Evolutionary conservation across 345 rosid genomes (phyloP).

Genomic region (Trapa bicornis): DNA sequence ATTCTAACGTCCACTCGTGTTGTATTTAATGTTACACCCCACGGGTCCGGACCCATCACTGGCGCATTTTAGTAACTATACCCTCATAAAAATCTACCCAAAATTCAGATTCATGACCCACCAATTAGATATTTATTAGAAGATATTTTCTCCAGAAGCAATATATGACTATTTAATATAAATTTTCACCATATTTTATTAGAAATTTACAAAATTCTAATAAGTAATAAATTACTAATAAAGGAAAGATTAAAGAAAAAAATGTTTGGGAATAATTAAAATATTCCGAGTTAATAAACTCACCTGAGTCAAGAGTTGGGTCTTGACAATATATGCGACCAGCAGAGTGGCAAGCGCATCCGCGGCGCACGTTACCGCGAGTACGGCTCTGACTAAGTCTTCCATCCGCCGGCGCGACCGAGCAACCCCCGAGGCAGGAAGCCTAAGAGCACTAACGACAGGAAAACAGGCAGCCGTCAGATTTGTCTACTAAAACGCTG

Average conservation of each 20-base stretch:
- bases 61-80: conserved; percentile 1
- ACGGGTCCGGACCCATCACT: neutral
- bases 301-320: conserved; percentile 27
- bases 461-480: conserved; percentile 10
- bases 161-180: too few species aligned
- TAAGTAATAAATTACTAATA: neutral
- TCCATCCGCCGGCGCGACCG: conserved; percentile 21
- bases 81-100: neutral
- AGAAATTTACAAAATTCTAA: neutral
- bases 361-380: conserved; percentile 39
- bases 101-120: too few species aligned
- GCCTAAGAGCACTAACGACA: neutral
- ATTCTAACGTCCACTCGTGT: conserved; percentile 3
- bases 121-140: too few species aligned
- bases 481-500: conserved; percentile 3
- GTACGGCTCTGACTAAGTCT: conserved; percentile 6
- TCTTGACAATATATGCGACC: conserved; percentile 27
- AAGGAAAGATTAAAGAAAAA: neutral
- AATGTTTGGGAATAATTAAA: neutral
- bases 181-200: too few species aligned
- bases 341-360: conserved; percentile 36
- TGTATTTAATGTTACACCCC: conserved; percentile 1
- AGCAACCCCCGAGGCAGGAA: neutral
- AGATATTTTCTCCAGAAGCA: neutral
- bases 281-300: neutral